These are phyloP conservation scores for Capsella bursapastoris DNA, from an alignment of 345 rosid genomes.

Conservation along the genomic window DNA sequence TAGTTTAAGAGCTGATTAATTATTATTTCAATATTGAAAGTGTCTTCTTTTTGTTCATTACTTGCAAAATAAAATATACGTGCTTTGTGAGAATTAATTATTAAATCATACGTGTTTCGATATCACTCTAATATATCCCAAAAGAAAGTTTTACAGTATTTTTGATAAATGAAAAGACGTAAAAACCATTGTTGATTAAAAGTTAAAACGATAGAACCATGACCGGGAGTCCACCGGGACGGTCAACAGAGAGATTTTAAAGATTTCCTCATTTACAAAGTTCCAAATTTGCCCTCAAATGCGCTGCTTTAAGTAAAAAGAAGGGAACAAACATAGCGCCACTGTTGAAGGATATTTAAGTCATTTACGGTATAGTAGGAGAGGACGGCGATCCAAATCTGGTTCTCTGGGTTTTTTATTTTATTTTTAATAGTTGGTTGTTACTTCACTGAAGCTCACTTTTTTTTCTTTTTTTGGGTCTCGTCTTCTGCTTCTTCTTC, in stretches of 20 bases:
- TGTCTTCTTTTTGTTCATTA: too few relatives aligned
- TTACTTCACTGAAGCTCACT: conserved; percentile 20
- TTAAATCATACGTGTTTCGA: too few relatives aligned
- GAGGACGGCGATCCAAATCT: conserved; percentile 42
- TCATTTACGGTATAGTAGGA: conserved; percentile 3
- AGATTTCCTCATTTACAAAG: conserved; percentile 10
- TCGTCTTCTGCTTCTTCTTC: neutral
- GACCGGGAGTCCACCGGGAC: conserved; percentile 31
- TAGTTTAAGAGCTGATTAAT: too few relatives aligned
- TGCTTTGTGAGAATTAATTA: too few relatives aligned
- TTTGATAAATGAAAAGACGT: too few relatives aligned
- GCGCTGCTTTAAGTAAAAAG: neutral
- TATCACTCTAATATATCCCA: too few relatives aligned
- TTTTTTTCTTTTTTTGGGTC: neutral
- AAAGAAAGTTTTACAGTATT: too few relatives aligned
- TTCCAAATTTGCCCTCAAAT: conserved; percentile 1
- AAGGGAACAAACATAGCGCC: neutral
- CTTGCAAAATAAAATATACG: too few relatives aligned
- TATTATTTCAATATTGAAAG: too few relatives aligned
- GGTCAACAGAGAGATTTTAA: conserved; percentile 20
- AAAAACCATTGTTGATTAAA: too few relatives aligned
- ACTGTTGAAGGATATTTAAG: conserved; percentile 8
- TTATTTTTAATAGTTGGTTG: neutral
- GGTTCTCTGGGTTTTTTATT: conserved; percentile 19
- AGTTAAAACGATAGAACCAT: too few relatives aligned